A percentile compares a stretch with the other conserved stretches of the same genome.
These are phyloP conservation scores for Gracilaria domingensis DNA, from an alignment of 23 red algal genomes.

Conservation along the genomic window DNA sequence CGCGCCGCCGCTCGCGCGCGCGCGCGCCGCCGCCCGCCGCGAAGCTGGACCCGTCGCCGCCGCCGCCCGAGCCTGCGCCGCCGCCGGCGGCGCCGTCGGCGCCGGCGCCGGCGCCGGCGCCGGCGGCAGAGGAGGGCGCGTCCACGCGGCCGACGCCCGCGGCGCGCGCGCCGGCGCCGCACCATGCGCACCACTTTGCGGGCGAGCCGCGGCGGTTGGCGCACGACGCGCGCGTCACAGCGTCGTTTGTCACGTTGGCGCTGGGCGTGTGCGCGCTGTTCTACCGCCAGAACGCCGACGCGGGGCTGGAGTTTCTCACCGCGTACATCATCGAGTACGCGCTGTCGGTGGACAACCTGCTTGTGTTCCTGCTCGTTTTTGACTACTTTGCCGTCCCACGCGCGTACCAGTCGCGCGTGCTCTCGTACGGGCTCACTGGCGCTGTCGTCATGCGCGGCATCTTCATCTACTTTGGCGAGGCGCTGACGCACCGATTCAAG, in stretches of 20 bases:
- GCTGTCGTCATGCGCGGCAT: conserved; percentile 78
- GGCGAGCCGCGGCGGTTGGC: conserved; percentile 24
- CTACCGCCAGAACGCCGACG: background rate
- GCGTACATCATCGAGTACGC: conserved; percentile 94
- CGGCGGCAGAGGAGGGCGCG: background rate
- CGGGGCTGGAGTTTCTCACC: conserved; percentile 81
- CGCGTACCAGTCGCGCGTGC: conserved; percentile 67
- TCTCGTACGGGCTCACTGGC: conserved; percentile 83
- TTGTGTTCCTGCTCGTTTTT: conserved; percentile 97
- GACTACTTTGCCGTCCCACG: conserved; percentile 86
- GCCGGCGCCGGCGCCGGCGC: background rate
- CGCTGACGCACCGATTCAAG: conserved; percentile 77
- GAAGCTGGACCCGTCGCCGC: background rate
- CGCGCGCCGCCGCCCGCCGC: background rate
- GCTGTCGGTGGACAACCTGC: conserved; percentile 98
- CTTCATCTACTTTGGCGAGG: conserved; percentile 90
- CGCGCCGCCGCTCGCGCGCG: background rate
- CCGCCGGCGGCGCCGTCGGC: no score
- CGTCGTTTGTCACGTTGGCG: conserved; percentile 5
- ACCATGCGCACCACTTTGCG: conserved; percentile 7
- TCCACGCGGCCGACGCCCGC: background rate
- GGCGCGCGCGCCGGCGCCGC: no score
- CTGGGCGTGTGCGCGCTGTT: conserved; percentile 33
- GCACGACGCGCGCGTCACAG: background rate
- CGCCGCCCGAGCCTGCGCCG: background rate